Conservation (phyloP, 805 yeast species). For the Grigorovia humatica region DNA sequence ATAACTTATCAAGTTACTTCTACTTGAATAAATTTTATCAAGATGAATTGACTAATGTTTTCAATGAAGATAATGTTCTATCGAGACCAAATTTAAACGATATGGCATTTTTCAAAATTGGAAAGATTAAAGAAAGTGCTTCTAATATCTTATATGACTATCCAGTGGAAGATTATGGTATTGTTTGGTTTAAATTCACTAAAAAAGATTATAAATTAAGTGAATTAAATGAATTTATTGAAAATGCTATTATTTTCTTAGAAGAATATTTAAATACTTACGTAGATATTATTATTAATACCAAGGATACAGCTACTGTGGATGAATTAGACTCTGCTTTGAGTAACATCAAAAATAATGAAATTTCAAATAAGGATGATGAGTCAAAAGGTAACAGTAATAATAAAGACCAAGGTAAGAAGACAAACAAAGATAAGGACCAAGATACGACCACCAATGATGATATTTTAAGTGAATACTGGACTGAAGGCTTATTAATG, state of each 20-base stretch:
- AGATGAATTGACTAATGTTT: conserved; percentile 7
- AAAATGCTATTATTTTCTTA: conserved; percentile 14
- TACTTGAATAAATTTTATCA: conserved; percentile 15
- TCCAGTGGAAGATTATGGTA: conserved; percentile 10
- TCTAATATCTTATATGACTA: conserved; percentile 15
- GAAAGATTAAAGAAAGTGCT: conserved; percentile 12
- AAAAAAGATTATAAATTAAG: conserved; percentile 15
- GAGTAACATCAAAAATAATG: background rate
- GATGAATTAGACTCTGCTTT: conserved; percentile 3
- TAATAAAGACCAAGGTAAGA: background rate
- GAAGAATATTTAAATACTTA: conserved; percentile 13
- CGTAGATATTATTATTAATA: conserved; percentile 17
- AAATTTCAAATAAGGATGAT: background rate
- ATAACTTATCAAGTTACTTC: conserved; percentile 7
- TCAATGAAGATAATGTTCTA: conserved; percentile 6
- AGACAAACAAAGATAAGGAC: background rate
- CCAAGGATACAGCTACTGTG: conserved; percentile 4
- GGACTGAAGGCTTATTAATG: conserved; percentile 61
- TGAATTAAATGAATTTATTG: conserved; percentile 20
- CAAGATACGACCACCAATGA: conserved; percentile 11
- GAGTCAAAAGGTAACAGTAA: background rate
- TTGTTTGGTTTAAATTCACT: conserved; percentile 18
- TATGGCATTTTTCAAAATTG: conserved; percentile 3
- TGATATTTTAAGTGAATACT: conserved; percentile 21
- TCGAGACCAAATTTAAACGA: background rate